A percentile compares a stretch with the other conserved stretches of the same genome.
Conservation (phyloP, 176 grass and related monocot species). For the Elaeis guineensis region DNA sequence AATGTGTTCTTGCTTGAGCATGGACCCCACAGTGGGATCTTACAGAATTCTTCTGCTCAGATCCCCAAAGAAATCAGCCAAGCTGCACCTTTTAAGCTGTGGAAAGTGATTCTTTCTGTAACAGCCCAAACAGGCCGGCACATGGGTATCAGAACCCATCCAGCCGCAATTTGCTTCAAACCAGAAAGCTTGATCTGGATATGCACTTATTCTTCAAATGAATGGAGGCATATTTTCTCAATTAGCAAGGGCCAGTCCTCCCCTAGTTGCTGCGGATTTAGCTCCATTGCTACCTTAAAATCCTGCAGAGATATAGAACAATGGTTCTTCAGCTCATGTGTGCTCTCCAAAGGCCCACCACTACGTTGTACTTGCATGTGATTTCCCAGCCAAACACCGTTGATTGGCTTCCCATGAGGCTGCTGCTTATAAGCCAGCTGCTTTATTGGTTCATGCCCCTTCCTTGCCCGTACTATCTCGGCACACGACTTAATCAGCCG, state of each 20-base stretch:
- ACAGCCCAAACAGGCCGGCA: too few species aligned
- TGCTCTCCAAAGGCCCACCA: background rate
- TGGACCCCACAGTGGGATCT: background rate
- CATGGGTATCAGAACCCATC: too few species aligned
- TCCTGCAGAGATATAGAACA: background rate
- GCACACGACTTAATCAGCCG: conserved; percentile 5
- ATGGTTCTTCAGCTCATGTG: background rate
- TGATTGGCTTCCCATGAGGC: background rate
- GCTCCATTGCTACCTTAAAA: conserved; percentile 21
- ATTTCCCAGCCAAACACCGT: background rate
- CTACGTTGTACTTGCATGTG: background rate
- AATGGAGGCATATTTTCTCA: conserved; percentile 13
- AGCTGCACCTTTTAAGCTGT: too few species aligned
- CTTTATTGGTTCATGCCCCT: background rate
- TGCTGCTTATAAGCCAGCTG: background rate
- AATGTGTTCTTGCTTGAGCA: background rate
- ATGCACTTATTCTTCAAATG: background rate
- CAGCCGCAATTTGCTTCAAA: too few species aligned
- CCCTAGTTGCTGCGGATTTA: background rate
- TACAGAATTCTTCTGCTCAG: conserved; percentile 1
- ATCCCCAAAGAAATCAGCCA: too few species aligned
- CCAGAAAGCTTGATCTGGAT: background rate
- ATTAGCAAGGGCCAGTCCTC: conserved; percentile 19
- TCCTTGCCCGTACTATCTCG: background rate
- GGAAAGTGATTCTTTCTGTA: too few species aligned